phyloP scores from a whole-genome alignment of 768 basidiomycete genomes.

The Tricholoma sp. region DNA sequence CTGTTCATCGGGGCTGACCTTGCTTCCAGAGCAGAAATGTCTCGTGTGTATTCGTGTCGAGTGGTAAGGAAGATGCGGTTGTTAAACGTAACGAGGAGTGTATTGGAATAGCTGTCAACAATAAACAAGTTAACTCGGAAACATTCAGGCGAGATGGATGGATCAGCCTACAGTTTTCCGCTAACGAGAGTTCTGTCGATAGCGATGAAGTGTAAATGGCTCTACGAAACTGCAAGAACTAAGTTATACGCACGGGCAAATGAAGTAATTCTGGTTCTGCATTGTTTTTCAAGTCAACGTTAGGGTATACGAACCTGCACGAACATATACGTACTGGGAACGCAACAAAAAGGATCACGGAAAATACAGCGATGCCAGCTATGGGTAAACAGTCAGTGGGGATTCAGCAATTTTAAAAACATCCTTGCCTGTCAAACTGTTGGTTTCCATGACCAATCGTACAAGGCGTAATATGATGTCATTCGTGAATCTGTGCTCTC shows the following conservation, averaged over 20 bases:
- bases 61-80: slow-evolving; percentile 1
- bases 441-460: slow-evolving; percentile 7
- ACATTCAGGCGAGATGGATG: neutral
- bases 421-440: neutral
- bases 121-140: neutral
- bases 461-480: slow-evolving; percentile 3
- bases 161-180: slow-evolving; percentile 6
- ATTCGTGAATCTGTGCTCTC: slow-evolving; percentile 1
- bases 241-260: slow-evolving; percentile 5
- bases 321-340: neutral
- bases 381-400: neutral
- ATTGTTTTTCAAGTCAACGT: neutral
- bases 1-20: neutral
- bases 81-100: slow-evolving; percentile 6
- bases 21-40: neutral
- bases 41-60: neutral
- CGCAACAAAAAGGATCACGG: slow-evolving; percentile 10
- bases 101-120: slow-evolving; percentile 4
- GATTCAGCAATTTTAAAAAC: too few relatives aligned
- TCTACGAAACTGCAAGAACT: too few relatives aligned
- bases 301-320: neutral
- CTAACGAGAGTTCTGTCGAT: slow-evolving; percentile 2
- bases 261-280: slow-evolving; percentile 2
- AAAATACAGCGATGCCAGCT: slow-evolving; percentile 1
- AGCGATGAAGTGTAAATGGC: neutral